Evolutionary conservation across 2,329 filamentous ascomycete genomes (phyloP), one percentile per base, ranked within the genome.

Genomic region (Arthroderma uncinatum): DNA sequence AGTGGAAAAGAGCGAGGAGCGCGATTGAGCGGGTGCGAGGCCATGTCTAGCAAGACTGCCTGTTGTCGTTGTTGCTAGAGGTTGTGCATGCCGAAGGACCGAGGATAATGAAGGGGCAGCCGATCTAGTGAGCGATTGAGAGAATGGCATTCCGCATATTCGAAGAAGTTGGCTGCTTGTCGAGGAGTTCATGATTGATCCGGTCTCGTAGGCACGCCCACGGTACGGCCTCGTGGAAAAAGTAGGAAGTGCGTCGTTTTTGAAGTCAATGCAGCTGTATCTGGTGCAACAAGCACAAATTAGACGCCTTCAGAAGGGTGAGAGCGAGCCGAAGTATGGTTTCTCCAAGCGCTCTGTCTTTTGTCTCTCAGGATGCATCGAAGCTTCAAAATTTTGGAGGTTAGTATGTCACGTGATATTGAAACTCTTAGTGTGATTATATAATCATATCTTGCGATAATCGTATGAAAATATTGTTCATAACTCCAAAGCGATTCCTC

Each of bases 121-220:
- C 9, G 19, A 30, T 21, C 37, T 40, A 16, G 37, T 12, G 14
- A 40, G 10, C 2, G 37, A 44, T 19, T 33, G 39, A 33, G 28
- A 42, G 23, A 44, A 42, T 4, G 53, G 37, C 33, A 33, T 23
- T n/a, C 53, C 34, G 39, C 53, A 40, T 30, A 44, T 33, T 5
- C 53, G 36, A 14, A 55, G 36, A 23, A 55, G 37, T 40, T 44
- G 53, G 21, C 28, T 40, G 53, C 53, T 34, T 28, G 36, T 36
- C 19, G 50, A 21, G 50, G 16, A 42, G 25, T 55, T 55, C 53
- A 55, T 55, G 36, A 30, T 50, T 25, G 14, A 23, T 2, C 7
- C 12, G 8, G 9, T 25, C 12, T 47, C 40, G 8, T 28, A 21
- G 40, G 40, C 40, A 10, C 40, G 40, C 19, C 19, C 40, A 47